Conservation (phyloP, 495 filamentous ascomycete species). For the Penicillium lividum region DNA sequence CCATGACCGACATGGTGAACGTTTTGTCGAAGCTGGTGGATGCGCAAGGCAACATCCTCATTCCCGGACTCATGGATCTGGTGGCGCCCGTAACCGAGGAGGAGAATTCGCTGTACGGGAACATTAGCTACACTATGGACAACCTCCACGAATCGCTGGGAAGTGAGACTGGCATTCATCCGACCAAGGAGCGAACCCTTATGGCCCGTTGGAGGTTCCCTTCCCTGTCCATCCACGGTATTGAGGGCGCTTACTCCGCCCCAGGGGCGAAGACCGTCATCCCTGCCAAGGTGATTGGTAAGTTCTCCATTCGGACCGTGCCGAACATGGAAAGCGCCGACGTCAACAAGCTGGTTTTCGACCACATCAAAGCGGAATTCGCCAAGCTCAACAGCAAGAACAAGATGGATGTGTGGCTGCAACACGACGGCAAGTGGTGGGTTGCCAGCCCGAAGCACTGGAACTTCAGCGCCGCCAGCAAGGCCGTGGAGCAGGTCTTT, state of each 20-base stretch:
- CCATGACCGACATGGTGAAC: constrained; percentile 92
- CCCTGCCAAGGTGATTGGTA: constrained; percentile 93
- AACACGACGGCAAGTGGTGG: constrained; percentile 98
- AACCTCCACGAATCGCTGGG: constrained; percentile 90
- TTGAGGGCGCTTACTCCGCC: constrained; percentile 94
- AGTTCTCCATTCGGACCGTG: constrained; percentile 97
- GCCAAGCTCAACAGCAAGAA: constrained; percentile 89
- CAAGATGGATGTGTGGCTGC: constrained; percentile 71
- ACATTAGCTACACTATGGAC: constrained; percentile 92
- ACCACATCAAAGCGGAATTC: constrained; percentile 76
- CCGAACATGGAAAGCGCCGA: constrained; percentile 93
- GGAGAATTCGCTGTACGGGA: constrained; percentile 79
- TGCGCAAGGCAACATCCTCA: constrained; percentile 82
- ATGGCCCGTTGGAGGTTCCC: constrained; percentile 96
- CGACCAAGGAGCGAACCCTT: constrained; percentile 82
- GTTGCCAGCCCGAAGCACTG: constrained; percentile 94
- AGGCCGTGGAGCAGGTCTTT: constrained; percentile 91
- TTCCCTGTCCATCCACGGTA: constrained; percentile 90
- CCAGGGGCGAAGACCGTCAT: constrained; percentile 98
- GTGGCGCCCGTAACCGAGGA: constrained; percentile 85
- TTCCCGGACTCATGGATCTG: constrained; percentile 86
- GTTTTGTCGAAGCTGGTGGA: constrained; percentile 83
- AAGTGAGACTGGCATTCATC: constrained; percentile 78
- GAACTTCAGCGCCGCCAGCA: constrained; percentile 93
- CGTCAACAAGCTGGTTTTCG: constrained; percentile 80